A percentile compares a stretch with the other conserved stretches of the same genome.
phyloP scores from a whole-genome alignment of 2,329 filamentous ascomycete genomes.

The Fusarium chlamydosporum region DNA sequence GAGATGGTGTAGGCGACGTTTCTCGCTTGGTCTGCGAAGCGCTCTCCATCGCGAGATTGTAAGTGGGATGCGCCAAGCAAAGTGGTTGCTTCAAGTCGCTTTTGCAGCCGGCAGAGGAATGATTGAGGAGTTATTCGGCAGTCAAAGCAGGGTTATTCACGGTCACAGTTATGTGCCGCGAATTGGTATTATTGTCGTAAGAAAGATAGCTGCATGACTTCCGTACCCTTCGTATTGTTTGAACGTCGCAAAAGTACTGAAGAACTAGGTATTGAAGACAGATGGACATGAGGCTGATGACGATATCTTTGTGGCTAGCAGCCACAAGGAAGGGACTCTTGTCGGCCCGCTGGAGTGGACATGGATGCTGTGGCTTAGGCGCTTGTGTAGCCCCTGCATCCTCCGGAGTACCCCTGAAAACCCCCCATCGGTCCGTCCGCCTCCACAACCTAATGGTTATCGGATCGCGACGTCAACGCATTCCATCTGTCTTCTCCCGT shows the following conservation, averaged over 20 bases:
- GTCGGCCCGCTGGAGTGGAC: constrained; percentile 12
- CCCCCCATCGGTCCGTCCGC: constrained; percentile 31
- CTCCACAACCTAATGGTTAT: constrained; percentile 37
- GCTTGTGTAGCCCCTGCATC: constrained; percentile 38
- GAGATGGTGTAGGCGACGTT: constrained; percentile 35
- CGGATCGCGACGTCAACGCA: constrained; percentile 42
- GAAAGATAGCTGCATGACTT: constrained; percentile 20
- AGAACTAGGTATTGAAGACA: constrained; percentile 33
- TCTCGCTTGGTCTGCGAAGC: constrained; percentile 18
- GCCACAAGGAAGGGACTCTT: constrained; percentile 22
- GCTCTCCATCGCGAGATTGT: constrained; percentile 37
- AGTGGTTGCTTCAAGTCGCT: constrained; percentile 3
- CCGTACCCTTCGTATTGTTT: background rate
- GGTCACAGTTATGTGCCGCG: constrained; percentile 18
- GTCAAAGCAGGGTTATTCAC: constrained; percentile 5
- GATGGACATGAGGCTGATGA: constrained; percentile 32
- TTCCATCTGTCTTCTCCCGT: constrained; percentile 31
- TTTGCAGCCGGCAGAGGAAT: constrained; percentile 15
- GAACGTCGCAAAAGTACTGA: constrained; percentile 2
- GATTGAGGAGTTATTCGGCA: background rate
- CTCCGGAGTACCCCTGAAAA: constrained; percentile 42
- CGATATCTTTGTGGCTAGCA: constrained; percentile 30
- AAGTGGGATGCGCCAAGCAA: background rate
- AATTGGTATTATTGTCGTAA: constrained; percentile 12
- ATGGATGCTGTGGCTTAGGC: constrained; percentile 40